Percentiles rank a stretch among this genome's conserved stretches.
These are phyloP conservation scores for Aristolochia fimbriata DNA, from an alignment of 164 flowering plant species.

Conservation along the genomic window DNA sequence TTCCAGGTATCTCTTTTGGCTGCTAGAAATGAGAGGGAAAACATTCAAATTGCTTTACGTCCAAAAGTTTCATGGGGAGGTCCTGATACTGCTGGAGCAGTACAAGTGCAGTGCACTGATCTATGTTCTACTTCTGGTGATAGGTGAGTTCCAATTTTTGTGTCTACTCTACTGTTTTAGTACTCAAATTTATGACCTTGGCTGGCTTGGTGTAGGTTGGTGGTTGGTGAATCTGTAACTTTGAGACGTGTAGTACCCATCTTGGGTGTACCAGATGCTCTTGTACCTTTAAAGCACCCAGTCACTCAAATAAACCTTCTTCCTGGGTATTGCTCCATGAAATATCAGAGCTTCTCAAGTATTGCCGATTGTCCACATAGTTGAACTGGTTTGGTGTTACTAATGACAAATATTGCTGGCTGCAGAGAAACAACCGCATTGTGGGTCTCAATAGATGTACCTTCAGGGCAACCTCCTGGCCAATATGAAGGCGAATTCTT, in stretches of 20 bases:
- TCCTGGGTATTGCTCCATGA: constrained; percentile 57
- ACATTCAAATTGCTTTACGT: constrained; percentile 80
- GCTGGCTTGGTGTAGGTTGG: constrained; percentile 42
- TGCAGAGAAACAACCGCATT: constrained; percentile 83
- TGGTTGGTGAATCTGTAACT: constrained; percentile 56
- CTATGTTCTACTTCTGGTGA: constrained; percentile 80
- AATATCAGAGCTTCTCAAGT: not conserved
- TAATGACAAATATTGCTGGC: constrained; percentile 10
- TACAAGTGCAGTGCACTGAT: constrained; percentile 76
- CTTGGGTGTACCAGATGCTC: constrained; percentile 97
- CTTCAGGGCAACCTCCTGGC: constrained; percentile 75
- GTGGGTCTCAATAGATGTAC: constrained; percentile 88
- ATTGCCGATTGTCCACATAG: not conserved
- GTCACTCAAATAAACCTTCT: constrained; percentile 45
- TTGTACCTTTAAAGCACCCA: constrained; percentile 86
- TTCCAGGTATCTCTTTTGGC: constrained; percentile 75
- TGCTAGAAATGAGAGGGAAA: constrained; percentile 92
- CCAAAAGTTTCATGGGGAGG: constrained; percentile 86
- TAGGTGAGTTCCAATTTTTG: constrained; percentile 37
- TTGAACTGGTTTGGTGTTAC: not conserved
- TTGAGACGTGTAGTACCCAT: constrained; percentile 77
- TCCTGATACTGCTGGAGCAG: constrained; percentile 58
- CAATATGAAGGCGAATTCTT: constrained; percentile 78
- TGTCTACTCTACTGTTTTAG: not conserved
- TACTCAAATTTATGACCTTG: not conserved